Evolutionary conservation across 345 rosid genomes (phyloP), one percentile per base, ranked within the genome.

Genomic region (Syzygium grande): DNA sequence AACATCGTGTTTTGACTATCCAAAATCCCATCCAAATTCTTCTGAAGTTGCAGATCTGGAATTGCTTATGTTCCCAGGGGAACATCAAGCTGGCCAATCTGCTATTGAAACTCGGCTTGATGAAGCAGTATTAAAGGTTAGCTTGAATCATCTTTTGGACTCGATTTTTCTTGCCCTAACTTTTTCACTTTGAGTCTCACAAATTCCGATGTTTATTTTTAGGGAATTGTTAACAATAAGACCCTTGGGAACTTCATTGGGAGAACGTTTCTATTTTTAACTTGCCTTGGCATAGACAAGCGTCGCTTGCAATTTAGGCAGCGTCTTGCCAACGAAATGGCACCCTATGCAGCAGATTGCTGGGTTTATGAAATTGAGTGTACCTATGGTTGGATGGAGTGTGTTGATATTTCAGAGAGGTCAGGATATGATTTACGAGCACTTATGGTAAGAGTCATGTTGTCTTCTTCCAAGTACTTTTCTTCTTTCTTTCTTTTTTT

Each of bases 281-380:
- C 95, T 30, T 84, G 88, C 61, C 98, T 96, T 65, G 99, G 96
- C 87, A 95, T 97, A 85, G 96, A 96, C 90, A 93, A 92, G 90
- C 93, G 92, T 2, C 94, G 98, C 11, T 86, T 97, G 87, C 95
- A 98, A 55, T 97, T 97, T 92, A 90, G 99, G 73, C 99, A 97
- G 90, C 99, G 96, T 91, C 95, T 97, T 79, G 96, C 99, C 61
- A 96, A 96, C 89, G 99, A 97, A 92, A 96, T 96, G 99, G 98
- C 98, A 19, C 99, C 95, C 90, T 96, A 96, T 88, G 99, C 99
- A 10, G 97, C 97, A 51, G 98, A 96, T 85, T 97, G 99, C 89
- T 96, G 99, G 99, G 99, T 96, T 92, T 99, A 99, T 49, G 99
- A 97, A 92, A 97, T 97, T 63, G 99, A 97, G 89, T 88, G 95